Base-by-base conservation (phyloP, 768 basidiomycete species). In the Filobasidium wieringae region DNA sequence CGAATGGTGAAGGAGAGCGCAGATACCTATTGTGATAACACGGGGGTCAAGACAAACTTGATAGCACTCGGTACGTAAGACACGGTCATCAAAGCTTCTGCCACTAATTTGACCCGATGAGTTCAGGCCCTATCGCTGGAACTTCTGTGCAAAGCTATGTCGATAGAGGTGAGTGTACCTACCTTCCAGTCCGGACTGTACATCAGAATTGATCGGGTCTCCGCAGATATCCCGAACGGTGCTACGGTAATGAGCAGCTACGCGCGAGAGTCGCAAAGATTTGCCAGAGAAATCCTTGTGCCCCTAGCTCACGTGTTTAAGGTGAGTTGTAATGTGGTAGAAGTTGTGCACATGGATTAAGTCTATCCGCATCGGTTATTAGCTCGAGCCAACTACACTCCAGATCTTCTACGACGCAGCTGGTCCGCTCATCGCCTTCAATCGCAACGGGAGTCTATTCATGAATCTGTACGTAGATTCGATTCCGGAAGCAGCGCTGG, bases 341-440 rank as follows among this genome's bases (percentile, higher is more conserved):
- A 15, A 27, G 19, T 17, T 30, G 4, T 19, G 32, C 33, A 19
- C 12, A 31, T 12, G 4, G 27, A n/a, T 61, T 40, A 24, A n/a
- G 22, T 34, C 51, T 15, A 43, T 41, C 22, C 36, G 2, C 31
- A 7, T 1, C 33, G 33, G 22, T 24, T 55, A 29, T 7, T 54
- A 68, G 62, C 80, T 96, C 33, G 83, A 88, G 1, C 73, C 82
- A 27, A 74, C 80, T 0, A 85, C 84, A 45, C 65, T 95, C 58
- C 88, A 93, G 65, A 79, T 99, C 5, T 97, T 97, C 71, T 85
- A 83, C 72, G 92, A 97, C 68, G 69, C 78, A 22, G 75, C 77
- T 4, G 92, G 93, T 1, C 84, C 83, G 1, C 75, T 87, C 12
- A 93, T 97, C 55, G 95, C 91, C 1, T 97, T 99, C 78, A 99